Evolutionary conservation across 1,284 basidiomycete genomes (phyloP).

Genomic region (Ceratobasidium theobromae): DNA sequence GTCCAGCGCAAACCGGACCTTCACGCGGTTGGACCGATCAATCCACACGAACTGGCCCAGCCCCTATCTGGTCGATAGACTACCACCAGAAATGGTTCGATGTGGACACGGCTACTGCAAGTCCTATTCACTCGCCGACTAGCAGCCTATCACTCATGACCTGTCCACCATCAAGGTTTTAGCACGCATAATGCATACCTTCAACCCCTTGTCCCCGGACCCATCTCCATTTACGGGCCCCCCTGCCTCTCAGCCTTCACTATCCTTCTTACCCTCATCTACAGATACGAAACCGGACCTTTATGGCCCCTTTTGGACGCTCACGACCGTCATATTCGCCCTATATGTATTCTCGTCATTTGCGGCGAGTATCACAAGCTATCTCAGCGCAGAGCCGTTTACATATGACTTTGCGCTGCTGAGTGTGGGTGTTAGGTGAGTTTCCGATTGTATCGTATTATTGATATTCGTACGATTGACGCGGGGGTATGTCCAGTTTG

Average conservation of each 20-base stretch:
- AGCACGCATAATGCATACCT: conserved; percentile 53
- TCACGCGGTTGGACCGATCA: conserved; percentile 29
- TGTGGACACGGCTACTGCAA: conserved; percentile 70
- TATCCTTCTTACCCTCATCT: conserved; percentile 22
- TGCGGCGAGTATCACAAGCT: conserved; percentile 77
- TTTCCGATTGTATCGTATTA: neutral
- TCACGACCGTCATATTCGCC: conserved; percentile 87
- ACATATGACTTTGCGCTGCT: conserved; percentile 84
- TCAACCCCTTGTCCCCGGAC: conserved; percentile 56
- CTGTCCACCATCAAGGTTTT: conserved; percentile 68
- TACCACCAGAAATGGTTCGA: conserved; percentile 61
- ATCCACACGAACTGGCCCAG: conserved; percentile 1
- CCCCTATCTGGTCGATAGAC: conserved; percentile 33
- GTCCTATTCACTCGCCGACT: neutral
- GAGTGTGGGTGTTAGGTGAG: conserved; percentile 66
- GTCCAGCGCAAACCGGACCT: neutral
- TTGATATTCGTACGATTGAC: neutral
- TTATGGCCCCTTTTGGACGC: conserved; percentile 93
- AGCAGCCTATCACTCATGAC: neutral
- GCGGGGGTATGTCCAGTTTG: conserved; percentile 43
- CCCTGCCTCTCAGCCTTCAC: neutral
- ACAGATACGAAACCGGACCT: conserved; percentile 62
- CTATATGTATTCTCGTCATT: conserved; percentile 91
- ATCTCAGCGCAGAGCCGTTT: conserved; percentile 66
- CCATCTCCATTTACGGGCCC: conserved; percentile 49